Evolutionary conservation across 306 rosid species (phyloP).

Genomic region (Canavalia gladiata): DNA sequence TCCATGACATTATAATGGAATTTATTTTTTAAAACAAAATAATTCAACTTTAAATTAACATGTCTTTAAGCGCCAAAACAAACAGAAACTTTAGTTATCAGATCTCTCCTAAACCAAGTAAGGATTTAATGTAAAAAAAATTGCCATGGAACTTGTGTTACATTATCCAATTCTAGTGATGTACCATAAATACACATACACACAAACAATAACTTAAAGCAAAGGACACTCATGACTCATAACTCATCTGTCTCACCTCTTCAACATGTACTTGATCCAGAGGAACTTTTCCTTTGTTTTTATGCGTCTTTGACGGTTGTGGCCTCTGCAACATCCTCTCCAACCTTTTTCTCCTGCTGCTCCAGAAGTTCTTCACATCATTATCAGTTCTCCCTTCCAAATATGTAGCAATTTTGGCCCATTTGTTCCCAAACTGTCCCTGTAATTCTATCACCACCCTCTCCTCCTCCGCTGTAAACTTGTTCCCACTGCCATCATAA

Average conservation of each 20-base stretch:
- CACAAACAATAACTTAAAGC: too few relatives aligned
- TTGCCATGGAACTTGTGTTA: too few relatives aligned
- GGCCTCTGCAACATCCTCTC: slow-evolving; percentile 56
- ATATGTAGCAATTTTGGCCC: slow-evolving; percentile 71
- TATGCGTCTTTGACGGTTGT: slow-evolving; percentile 48
- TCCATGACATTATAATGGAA: too few relatives aligned
- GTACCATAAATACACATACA: too few relatives aligned
- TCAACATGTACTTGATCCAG: slow-evolving; percentile 40
- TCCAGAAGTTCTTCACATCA: slow-evolving; percentile 80
- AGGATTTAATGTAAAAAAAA: too few relatives aligned
- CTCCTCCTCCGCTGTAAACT: slow-evolving; percentile 71
- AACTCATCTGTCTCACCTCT: slow-evolving; percentile 40
- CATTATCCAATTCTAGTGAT: too few relatives aligned
- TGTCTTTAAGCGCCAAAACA: too few relatives aligned
- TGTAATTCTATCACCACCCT: slow-evolving; percentile 71
- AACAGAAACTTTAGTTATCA: too few relatives aligned
- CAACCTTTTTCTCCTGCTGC: slow-evolving; percentile 62
- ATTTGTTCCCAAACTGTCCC: slow-evolving; percentile 70
- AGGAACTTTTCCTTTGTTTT: slow-evolving; percentile 50
- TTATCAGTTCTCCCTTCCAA: slow-evolving; percentile 72
- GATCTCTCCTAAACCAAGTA: too few relatives aligned
- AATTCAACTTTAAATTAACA: too few relatives aligned
- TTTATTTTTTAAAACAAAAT: too few relatives aligned
- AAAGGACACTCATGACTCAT: too few relatives aligned
- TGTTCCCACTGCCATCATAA: slow-evolving; percentile 60